Conservation (phyloP, 495 filamentous ascomycete genomes). For the Daldinia childiae region DNA sequence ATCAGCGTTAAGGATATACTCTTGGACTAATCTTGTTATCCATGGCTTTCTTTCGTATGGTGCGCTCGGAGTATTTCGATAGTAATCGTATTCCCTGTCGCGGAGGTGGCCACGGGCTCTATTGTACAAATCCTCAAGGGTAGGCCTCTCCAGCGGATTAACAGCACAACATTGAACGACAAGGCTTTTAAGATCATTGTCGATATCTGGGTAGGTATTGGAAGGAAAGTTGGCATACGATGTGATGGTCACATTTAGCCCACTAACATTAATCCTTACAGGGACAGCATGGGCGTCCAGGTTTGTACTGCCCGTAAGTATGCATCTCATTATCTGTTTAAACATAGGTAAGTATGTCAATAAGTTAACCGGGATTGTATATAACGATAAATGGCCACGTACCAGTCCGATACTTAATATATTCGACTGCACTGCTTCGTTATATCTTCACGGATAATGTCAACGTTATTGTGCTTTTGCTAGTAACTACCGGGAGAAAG, state of each 20-base stretch:
- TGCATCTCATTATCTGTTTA: background rate
- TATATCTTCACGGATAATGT: background rate
- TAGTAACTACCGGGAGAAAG: no score
- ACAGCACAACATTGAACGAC: background rate
- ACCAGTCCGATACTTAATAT: background rate
- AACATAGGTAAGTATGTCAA: background rate
- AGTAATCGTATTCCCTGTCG: background rate
- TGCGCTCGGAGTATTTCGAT: background rate
- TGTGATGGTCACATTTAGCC: background rate
- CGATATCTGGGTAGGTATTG: background rate
- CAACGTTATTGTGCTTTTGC: background rate
- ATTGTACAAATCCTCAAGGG: background rate
- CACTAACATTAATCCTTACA: background rate
- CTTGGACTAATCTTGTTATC: no score
- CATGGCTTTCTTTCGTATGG: background rate
- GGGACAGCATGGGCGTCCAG: no score
- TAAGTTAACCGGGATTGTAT: background rate
- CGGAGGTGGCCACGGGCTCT: background rate
- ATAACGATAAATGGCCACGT: background rate
- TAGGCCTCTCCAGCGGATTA: background rate
- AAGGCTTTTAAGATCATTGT: background rate
- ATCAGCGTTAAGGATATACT: no score
- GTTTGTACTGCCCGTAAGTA: background rate
- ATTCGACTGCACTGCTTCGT: background rate
- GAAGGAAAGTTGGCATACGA: background rate